Base-by-base conservation (phyloP, 2,329 filamentous ascomycete species). In the Westerdykella sp. region DNA sequence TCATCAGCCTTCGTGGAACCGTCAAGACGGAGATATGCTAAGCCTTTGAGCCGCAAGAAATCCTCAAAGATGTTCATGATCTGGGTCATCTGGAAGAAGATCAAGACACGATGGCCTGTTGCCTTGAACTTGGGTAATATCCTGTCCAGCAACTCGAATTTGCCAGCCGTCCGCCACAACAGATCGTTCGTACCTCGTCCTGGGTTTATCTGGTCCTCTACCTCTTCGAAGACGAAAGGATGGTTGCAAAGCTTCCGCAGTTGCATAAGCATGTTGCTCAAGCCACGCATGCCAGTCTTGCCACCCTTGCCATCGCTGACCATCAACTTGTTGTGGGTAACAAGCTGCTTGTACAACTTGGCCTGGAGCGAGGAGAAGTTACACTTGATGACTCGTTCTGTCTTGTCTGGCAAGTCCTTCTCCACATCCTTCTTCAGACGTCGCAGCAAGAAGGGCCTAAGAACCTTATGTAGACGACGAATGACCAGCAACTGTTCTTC, bases 51-150 rank as follows among this genome's bases (percentile, higher is more conserved):
- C 3, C 91, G 84, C 49, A 98, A 71, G 66, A 95, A 98, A 66
- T 98, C 93, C 59, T 98, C 93, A 93, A 98, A 97, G 61, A 98
- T 98, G 70, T 98, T 95, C 93, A 98, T 98, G 65, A 98, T 98
- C 49, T 95, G 90, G 4, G 93, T 98, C 93, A 98, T 98, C 68
- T 98, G 93, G 77, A 98, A 98, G 79, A 98, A 98, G 86, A 98
- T 97, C 66, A 98, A 76, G 22, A 97, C 89, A 69, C 93, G 85
- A 79, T 98, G 93, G 13, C 88, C 88, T 1, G 87, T 90, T 3
- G 79, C 83, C 56, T 87, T 80, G 69, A 98, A 97, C 70, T 98
- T 98, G 37, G 93, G 93, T 50, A 98, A 69, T 48, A 98, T 77
- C 40, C 93, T 80, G 66, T 98, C 93, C 21, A 98, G 76, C 23